phyloP scores from a whole-genome alignment of 139 green algal species.

The Picochlorum sp. region DNA sequence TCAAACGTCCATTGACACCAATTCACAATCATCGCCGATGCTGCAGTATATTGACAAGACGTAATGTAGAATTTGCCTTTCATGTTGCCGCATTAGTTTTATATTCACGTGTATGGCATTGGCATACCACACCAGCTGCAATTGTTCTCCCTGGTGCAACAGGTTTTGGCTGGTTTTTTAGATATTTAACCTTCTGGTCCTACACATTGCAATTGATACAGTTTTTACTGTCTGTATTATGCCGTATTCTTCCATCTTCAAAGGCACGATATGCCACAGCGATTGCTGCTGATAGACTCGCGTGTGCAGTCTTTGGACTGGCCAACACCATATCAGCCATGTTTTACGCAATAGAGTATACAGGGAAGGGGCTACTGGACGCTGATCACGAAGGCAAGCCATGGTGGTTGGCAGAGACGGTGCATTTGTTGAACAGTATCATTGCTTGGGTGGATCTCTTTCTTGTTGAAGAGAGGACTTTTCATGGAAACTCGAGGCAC shows the following conservation, averaged over 20 bases:
- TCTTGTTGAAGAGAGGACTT: conserved; percentile 26
- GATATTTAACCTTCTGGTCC: conserved; percentile 69
- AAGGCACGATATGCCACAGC: conserved; percentile 25
- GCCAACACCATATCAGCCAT: conserved; percentile 60
- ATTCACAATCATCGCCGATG: background rate
- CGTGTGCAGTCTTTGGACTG: conserved; percentile 53
- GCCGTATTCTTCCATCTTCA: conserved; percentile 18
- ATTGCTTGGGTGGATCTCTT: conserved; percentile 55
- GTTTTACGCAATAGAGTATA: conserved; percentile 52
- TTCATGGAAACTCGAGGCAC: conserved; percentile 23
- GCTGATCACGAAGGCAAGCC: conserved; percentile 38
- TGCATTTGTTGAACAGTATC: conserved; percentile 48
- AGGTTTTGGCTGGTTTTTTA: conserved; percentile 72
- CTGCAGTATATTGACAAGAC: conserved; percentile 23
- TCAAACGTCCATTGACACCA: background rate
- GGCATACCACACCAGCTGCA: conserved; percentile 51
- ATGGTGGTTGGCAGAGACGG: conserved; percentile 46
- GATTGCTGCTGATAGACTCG: conserved; percentile 38
- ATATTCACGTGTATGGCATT: conserved; percentile 47
- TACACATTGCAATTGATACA: conserved; percentile 55
- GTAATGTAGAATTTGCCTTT: conserved; percentile 31
- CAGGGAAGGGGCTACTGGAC: conserved; percentile 47
- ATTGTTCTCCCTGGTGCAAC: conserved; percentile 41
- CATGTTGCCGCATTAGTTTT: conserved; percentile 24
- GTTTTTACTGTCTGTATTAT: conserved; percentile 32